Percentiles rank a stretch among this genome's conserved stretches.
These are phyloP conservation scores for Zygnema circumcarinatum DNA, from an alignment of 139 green algal genomes.

Conservation along the genomic window DNA sequence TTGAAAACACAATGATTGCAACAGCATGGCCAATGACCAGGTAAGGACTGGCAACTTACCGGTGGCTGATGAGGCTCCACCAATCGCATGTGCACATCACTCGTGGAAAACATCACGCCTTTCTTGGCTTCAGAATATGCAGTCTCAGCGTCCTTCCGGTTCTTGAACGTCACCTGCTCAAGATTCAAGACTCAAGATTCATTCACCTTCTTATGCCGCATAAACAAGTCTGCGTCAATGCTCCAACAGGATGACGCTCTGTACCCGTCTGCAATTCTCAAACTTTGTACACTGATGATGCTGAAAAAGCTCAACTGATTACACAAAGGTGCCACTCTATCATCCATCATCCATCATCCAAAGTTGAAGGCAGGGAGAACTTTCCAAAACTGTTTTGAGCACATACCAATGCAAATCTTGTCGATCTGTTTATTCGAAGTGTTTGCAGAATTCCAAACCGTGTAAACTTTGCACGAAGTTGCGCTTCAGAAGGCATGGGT, in stretches of 20 bases:
- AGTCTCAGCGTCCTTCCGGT: neutral
- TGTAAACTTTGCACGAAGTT: neutral
- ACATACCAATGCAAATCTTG: neutral
- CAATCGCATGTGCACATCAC: neutral
- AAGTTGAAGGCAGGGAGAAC: too few species aligned
- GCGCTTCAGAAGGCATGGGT: neutral
- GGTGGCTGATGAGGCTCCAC: neutral
- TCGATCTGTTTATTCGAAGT: neutral
- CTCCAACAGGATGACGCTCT: too few species aligned
- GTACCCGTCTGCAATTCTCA: too few species aligned
- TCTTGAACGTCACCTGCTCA: neutral
- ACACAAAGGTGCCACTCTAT: too few species aligned
- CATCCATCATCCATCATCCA: too few species aligned
- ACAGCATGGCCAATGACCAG: too few species aligned
- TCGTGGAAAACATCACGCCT: neutral
- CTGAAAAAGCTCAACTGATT: too few species aligned
- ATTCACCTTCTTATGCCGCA: too few species aligned
- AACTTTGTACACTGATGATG: too few species aligned
- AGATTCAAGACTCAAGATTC: neutral
- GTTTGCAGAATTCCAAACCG: neutral
- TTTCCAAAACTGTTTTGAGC: neutral
- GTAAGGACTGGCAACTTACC: neutral
- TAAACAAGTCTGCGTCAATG: too few species aligned
- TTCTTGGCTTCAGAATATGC: neutral
- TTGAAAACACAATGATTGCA: too few species aligned